Conservation (phyloP, 2,329 filamentous ascomycete species). For the Coniochaeta sp. region DNA sequence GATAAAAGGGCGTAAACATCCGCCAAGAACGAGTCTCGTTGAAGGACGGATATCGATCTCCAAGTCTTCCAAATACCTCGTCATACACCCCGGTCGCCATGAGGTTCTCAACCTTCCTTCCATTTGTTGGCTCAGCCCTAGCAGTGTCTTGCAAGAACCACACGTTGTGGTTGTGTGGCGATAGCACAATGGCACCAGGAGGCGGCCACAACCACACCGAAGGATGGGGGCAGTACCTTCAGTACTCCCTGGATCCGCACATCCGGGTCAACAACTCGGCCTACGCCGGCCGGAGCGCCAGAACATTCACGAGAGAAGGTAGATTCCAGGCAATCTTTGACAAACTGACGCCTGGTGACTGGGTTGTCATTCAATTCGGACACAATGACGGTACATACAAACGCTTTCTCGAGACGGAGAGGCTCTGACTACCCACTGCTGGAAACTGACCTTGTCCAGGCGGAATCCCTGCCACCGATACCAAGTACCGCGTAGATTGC, state of each 20-base stretch:
- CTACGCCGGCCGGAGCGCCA: constrained; percentile 56
- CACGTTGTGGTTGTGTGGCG: constrained; percentile 26
- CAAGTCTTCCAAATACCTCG: background rate
- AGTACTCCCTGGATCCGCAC: constrained; percentile 35
- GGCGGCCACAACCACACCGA: constrained; percentile 33
- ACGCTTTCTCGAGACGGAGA: background rate
- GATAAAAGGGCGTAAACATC: background rate
- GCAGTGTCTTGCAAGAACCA: background rate
- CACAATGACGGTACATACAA: constrained; percentile 54
- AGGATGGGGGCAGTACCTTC: constrained; percentile 58
- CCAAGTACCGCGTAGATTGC: constrained; percentile 51
- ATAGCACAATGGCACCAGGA: constrained; percentile 51
- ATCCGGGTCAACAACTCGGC: constrained; percentile 54
- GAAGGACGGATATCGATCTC: background rate
- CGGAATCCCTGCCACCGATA: constrained; percentile 49
- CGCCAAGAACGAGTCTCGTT: background rate
- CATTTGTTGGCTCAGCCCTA: background rate
- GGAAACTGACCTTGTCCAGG: background rate
- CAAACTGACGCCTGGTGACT: constrained; percentile 48
- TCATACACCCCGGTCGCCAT: background rate
- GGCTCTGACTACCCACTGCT: background rate
- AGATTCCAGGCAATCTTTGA: constrained; percentile 52
- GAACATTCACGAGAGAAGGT: constrained; percentile 59
- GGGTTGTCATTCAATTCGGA: constrained; percentile 64
- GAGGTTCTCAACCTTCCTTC: background rate